Conservation (phyloP, 352 stramenopile species). For the Phytophthora kernoviae region DNA sequence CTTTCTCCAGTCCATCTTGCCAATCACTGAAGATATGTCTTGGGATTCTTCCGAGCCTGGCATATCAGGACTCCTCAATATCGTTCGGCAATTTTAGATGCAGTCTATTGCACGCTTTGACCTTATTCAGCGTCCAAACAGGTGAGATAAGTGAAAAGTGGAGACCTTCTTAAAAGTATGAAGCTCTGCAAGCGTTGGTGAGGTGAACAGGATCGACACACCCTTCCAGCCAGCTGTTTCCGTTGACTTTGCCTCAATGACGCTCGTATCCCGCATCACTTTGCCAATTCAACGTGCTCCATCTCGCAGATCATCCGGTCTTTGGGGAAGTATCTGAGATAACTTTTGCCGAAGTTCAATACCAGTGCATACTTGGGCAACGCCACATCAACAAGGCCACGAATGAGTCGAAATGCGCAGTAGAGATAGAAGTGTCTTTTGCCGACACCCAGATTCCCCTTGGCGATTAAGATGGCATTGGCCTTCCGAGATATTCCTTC, state of each 20-base stretch:
- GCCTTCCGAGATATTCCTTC: background rate
- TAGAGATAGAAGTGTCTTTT: slow-evolving; percentile 36
- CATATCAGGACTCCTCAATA: background rate
- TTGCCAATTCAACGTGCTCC: background rate
- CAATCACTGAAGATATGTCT: background rate
- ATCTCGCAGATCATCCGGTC: background rate
- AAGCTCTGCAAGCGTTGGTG: background rate
- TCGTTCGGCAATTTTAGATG: background rate
- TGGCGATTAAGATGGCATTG: slow-evolving; percentile 14
- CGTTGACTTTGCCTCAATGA: background rate
- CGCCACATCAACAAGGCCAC: background rate
- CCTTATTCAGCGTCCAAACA: background rate
- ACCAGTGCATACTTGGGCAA: background rate
- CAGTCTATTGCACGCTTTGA: background rate
- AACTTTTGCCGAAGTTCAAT: background rate
- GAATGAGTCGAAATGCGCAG: slow-evolving; percentile 23
- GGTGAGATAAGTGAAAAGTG: background rate
- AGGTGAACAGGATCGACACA: background rate
- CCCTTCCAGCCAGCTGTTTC: background rate
- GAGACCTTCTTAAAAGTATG: background rate
- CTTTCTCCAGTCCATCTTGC: background rate
- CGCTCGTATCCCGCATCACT: background rate
- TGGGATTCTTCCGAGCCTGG: background rate
- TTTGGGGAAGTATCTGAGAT: background rate
- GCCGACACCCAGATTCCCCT: slow-evolving; percentile 25